These are phyloP conservation scores for Daldinia vernicosa DNA, from an alignment of 495 filamentous ascomycete genomes.

Conservation along the genomic window DNA sequence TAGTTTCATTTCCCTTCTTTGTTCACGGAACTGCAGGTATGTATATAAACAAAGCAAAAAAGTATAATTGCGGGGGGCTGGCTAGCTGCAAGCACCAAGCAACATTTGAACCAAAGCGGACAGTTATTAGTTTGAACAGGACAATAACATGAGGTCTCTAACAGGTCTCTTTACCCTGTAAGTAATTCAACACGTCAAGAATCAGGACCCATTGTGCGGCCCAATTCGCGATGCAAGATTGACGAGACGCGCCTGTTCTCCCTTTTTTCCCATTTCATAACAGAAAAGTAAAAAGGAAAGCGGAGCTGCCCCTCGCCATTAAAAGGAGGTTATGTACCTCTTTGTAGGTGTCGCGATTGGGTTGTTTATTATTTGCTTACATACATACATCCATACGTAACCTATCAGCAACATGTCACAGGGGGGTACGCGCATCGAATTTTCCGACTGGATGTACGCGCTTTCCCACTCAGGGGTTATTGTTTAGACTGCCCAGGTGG, in stretches of 20 bases:
- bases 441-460: constrained; percentile 42
- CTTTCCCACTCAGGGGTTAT: constrained; percentile 28
- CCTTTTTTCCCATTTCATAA: constrained; percentile 14
- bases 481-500: constrained; percentile 34
- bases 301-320: constrained; percentile 22
- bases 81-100: constrained; percentile 18
- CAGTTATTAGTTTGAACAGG: constrained; percentile 21
- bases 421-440: constrained; percentile 36
- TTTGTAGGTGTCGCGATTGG: constrained; percentile 34
- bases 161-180: constrained; percentile 30
- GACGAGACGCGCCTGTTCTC: constrained; percentile 24
- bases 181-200: constrained; percentile 40
- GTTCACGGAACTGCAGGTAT: constrained; percentile 8
- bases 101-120: not conserved
- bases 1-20: constrained; percentile 14
- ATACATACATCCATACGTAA: constrained; percentile 1
- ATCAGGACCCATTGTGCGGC: constrained; percentile 28
- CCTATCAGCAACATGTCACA: not conserved
- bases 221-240: constrained; percentile 35
- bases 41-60: constrained; percentile 10
- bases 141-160: constrained; percentile 32
- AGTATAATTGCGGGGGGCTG: constrained; percentile 28
- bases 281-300: constrained; percentile 23
- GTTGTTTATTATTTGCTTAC: constrained; percentile 45
- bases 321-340: constrained; percentile 4